Conservation (phyloP, 176 grass and related monocot genomes). For the Secale cereale region DNA sequence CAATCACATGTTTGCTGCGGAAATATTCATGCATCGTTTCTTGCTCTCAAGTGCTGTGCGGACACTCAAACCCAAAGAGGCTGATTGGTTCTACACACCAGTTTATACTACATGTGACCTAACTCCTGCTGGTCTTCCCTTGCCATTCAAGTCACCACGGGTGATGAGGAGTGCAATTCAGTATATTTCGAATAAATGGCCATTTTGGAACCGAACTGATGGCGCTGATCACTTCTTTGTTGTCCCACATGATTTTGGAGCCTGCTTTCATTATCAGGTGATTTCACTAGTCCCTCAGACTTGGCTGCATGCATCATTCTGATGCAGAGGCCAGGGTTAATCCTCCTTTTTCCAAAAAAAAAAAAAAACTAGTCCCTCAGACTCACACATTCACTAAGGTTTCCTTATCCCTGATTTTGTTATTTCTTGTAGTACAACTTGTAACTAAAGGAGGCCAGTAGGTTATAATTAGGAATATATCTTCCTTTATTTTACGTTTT, state of each 20-base stretch:
- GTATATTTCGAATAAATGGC: constrained; percentile 80
- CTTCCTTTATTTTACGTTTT: background rate
- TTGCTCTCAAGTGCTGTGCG: constrained; percentile 83
- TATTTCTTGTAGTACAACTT: background rate
- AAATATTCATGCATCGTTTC: constrained; percentile 98
- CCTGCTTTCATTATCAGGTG: constrained; percentile 96
- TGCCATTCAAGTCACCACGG: constrained; percentile 87
- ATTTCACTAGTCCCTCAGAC: background rate
- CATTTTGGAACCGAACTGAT: constrained; percentile 85
- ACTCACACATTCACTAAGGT: background rate
- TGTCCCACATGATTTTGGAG: constrained; percentile 92
- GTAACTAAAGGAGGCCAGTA: background rate
- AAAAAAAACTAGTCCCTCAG: no score
- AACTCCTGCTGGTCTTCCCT: constrained; percentile 74
- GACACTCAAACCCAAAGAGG: constrained; percentile 88
- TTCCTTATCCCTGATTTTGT: background rate
- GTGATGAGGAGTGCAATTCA: constrained; percentile 94
- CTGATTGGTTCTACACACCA: constrained; percentile 94
- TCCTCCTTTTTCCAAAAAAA: no score
- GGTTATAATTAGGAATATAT: background rate
- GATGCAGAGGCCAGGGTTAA: no score
- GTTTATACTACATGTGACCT: constrained; percentile 92
- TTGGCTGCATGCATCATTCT: no score
- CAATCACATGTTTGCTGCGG: constrained; percentile 93
- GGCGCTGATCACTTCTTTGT: constrained; percentile 93